Evolutionary conservation across 805 yeast genomes (phyloP).

Genomic region (Limtongia smithiae): DNA sequence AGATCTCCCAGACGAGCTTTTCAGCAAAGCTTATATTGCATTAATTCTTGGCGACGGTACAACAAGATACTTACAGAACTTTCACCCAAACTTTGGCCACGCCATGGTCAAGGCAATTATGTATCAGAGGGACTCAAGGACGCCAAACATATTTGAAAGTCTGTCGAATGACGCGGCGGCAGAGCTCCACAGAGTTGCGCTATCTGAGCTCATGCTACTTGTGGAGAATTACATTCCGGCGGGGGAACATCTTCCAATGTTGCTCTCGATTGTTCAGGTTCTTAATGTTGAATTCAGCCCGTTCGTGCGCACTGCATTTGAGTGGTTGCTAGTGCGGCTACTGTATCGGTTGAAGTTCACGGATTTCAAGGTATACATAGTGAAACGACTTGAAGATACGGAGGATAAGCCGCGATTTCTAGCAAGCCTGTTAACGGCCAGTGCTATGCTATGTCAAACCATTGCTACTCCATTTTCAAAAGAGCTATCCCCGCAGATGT

Average conservation of each 20-base stretch:
- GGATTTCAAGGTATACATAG: conserved; percentile 7
- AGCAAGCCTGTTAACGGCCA: conserved; percentile 63
- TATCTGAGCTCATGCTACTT: conserved; percentile 51
- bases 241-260: conserved; percentile 30
- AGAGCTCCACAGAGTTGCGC: conserved; percentile 61
- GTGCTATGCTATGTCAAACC: conserved; percentile 41
- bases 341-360: conserved; percentile 27
- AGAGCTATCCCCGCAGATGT: no score
- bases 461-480: conserved; percentile 44
- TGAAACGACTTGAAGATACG: conserved; percentile 18
- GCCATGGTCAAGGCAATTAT: not conserved
- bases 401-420: conserved; percentile 49
- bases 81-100: no score
- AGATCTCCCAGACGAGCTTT: no score
- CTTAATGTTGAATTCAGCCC: conserved; percentile 73
- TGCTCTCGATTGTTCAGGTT: conserved; percentile 37
- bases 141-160: conserved; percentile 43
- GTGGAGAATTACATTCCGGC: conserved; percentile 38
- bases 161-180: conserved; percentile 58
- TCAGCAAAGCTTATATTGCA: no score
- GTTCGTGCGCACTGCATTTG: conserved; percentile 65
- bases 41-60: no score
- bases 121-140: conserved; percentile 37
- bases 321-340: conserved; percentile 65
- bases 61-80: no score